Percentiles rank a stretch among this genome's conserved stretches.
These are phyloP conservation scores for Solanum etuberosum DNA, from an alignment of 257 asterid species.

Conservation along the genomic window DNA sequence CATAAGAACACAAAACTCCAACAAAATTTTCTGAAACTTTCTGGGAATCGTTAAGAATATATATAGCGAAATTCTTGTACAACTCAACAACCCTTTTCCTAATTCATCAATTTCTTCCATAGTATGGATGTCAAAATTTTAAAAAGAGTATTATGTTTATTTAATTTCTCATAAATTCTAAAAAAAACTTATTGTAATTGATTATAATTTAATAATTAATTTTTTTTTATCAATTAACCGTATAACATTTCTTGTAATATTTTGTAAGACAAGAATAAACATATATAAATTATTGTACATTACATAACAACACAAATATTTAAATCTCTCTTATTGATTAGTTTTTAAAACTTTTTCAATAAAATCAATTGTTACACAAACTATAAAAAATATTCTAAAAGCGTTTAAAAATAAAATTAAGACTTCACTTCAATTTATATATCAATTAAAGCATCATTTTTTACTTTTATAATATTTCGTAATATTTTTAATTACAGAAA, in stretches of 20 bases:
- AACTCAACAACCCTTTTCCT: neutral
- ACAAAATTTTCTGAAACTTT: neutral
- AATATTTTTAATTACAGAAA: too few species aligned
- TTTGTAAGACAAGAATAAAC: too few species aligned
- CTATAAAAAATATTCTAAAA: too few species aligned
- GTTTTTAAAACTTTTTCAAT: neutral
- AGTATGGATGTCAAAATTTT: neutral
- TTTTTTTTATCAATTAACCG: too few species aligned
- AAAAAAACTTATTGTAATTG: too few species aligned
- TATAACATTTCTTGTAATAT: too few species aligned
- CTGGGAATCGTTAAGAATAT: neutral
- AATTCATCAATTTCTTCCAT: neutral
- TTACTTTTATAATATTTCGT: too few species aligned
- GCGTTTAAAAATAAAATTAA: too few species aligned
- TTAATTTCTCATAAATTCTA: neutral
- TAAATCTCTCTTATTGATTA: neutral
- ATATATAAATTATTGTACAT: too few species aligned
- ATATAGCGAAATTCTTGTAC: neutral
- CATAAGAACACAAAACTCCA: neutral
- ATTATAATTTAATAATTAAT: too few species aligned
- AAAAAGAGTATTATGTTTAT: neutral
- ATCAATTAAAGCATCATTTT: neutral
- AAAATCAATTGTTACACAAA: neutral
- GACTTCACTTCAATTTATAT: too few species aligned
- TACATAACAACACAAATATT: too few species aligned